Evolutionary conservation across 2,329 filamentous ascomycete genomes (phyloP), one percentile per base, ranked within the genome.

Genomic region (Alternaria sp.): DNA sequence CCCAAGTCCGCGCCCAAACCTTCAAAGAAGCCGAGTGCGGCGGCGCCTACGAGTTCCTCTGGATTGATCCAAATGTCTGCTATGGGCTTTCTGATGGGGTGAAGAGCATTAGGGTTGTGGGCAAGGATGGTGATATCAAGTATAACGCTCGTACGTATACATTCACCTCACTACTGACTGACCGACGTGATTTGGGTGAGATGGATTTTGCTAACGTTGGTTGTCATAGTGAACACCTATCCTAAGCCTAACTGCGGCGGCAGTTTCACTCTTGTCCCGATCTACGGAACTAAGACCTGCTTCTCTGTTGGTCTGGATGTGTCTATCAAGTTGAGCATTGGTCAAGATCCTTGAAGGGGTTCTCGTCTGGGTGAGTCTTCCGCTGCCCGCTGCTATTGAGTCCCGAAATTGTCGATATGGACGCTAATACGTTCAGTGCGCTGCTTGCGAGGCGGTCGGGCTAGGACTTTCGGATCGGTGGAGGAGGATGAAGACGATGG

Each of bases 401-500:
- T n/a, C n/a, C n/a, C n/a, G n/a, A n/a, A n/a, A n/a, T n/a, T n/a
- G n/a, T n/a, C n/a, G n/a, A 40, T 6, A 1, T 40, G 36, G 15
- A 3, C 0, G 36, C 36, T 40, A 40, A 40, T 11, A 2, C 36
- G n/a, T 40, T 40, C n/a, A 40, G 36, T 40, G 36, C 7, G 9
- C n/a, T 40, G 15, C 36, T 40, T 0, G 6, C n/a, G n/a, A 40
- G 15, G 36, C 36, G 0, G 4, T 10, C 3, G 8, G 3, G 15
- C 0, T 40, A 1, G 32, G 0, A 0, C n/a, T 40, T 17, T 0
- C 15, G n/a, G 15, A 0, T 40, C 1, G n/a, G 36, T 0, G 8
- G 0, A 17, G 0, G n/a, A 17, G 8, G 36, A 40, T 0, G 15
- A 17, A 17, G 0, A 40, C 0, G 15, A 40, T 40, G 4, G n/a